Percentiles rank a stretch among this genome's conserved stretches.
These are phyloP conservation scores for Daldinia bambusicola DNA, from an alignment of 495 filamentous ascomycete genomes.

Conservation along the genomic window DNA sequence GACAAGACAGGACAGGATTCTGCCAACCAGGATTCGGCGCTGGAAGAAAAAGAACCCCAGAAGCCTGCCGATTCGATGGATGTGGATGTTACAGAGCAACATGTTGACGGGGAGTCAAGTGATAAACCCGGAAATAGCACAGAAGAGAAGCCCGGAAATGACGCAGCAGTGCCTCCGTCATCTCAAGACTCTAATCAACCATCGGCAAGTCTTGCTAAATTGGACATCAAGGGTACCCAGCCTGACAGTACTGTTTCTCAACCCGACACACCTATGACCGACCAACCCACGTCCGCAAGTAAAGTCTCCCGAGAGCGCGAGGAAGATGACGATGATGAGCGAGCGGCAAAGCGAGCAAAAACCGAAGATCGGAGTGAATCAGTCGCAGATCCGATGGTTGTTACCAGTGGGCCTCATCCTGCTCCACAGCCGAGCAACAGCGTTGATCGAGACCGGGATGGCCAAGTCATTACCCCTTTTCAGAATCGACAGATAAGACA, in stretches of 20 bases:
- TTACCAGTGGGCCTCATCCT: conserved; percentile 27
- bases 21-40: conserved; percentile 9
- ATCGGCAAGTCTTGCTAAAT: conserved; percentile 44
- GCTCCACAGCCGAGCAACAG: conserved; percentile 28
- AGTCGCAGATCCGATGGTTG: conserved; percentile 44
- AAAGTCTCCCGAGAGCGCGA: conserved; percentile 79
- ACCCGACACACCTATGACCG: conserved; percentile 53
- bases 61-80: conserved; percentile 5
- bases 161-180: conserved; percentile 40
- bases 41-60: not conserved
- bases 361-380: conserved; percentile 54
- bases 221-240: conserved; percentile 46
- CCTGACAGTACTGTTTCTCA: conserved; percentile 35
- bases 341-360: conserved; percentile 80
- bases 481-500: conserved; percentile 59
- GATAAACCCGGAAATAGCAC: conserved; percentile 37
- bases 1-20: conserved; percentile 11
- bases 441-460: conserved; percentile 44
- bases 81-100: conserved; percentile 1
- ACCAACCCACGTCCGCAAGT: conserved; percentile 44
- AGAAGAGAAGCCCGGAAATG: conserved; percentile 46
- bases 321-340: conserved; percentile 75
- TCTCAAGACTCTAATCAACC: conserved; percentile 40
- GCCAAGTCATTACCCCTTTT: conserved; percentile 56
- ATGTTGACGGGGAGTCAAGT: conserved; percentile 17